A percentile compares a stretch with the other conserved stretches of the same genome.
Evolutionary conservation across 2,329 filamentous ascomycete genomes (phyloP).

Genomic region (Diaporthe ilicicola): DNA sequence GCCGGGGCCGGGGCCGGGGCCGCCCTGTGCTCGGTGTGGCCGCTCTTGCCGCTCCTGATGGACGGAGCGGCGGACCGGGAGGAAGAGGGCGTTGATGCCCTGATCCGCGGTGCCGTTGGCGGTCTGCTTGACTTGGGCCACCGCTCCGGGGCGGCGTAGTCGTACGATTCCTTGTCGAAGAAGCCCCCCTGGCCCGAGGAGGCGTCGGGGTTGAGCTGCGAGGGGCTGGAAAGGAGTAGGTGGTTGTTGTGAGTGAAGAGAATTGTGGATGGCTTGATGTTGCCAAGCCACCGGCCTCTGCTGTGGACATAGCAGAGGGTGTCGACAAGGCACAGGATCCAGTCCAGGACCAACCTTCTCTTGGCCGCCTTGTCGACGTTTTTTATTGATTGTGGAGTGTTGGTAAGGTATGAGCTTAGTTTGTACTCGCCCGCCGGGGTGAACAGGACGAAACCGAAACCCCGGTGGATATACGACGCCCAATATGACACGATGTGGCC

Average conservation of each 20-base stretch:
- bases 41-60: conserved; percentile 47
- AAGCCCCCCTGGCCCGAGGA: conserved; percentile 52
- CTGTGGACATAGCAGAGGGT: conserved; percentile 74
- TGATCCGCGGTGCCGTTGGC: conserved; percentile 40
- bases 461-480: conserved; percentile 74
- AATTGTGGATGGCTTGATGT: conserved; percentile 76
- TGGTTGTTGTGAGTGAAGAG: conserved; percentile 71
- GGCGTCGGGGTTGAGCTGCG: conserved; percentile 54
- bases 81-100: conserved; percentile 42
- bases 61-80: conserved; percentile 44
- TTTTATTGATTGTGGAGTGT: conserved; percentile 69
- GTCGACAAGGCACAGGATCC: conserved; percentile 78
- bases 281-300: conserved; percentile 69
- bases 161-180: conserved; percentile 75
- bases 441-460: conserved; percentile 71
- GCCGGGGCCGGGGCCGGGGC: conserved; percentile 44
- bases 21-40: conserved; percentile 37
- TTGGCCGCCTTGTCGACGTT: conserved; percentile 68
- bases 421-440: conserved; percentile 73
- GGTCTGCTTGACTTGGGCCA: conserved; percentile 53
- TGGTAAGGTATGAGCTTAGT: conserved; percentile 72
- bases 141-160: conserved; percentile 77
- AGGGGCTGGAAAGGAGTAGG: conserved; percentile 73
- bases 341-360: conserved; percentile 70
- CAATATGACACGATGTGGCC: conserved; percentile 76